Evolutionary conservation across 140 eudicot genomes (phyloP), one percentile per base, ranked within the genome.

Genomic region (Ambrosia hybrid): DNA sequence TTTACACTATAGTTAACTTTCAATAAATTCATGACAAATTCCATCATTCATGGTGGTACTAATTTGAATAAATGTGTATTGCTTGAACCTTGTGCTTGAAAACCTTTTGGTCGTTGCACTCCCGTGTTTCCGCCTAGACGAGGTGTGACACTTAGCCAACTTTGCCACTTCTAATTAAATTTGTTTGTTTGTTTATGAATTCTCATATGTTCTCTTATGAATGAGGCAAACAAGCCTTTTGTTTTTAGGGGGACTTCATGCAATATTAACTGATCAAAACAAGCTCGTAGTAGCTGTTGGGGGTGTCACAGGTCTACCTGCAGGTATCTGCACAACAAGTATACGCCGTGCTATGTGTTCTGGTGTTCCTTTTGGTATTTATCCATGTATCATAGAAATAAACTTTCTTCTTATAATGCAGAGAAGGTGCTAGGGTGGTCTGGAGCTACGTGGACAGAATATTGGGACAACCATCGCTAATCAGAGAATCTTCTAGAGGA

Each of bases 361-460:
- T 15, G 26, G 62, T 5, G 3, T 21, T 21, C 26, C 26, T 21
- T 21, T 21, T 21, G 1, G 9, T 26, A 58, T 37, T 62, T 36
- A 5, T 36, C 0, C 6, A 37, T 37, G 30, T 37, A 36, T 12
- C 30, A 4, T 13, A 34, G 5, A 4, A 10, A 5, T 34, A 34
- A 60, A 11, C 10, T 33, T 37, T 72, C 8, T 30, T 45, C 8
- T 52, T 51, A 53, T 37, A 9, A 71, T 81, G 78, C 85, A 94
- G 99, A 80, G 99, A 94, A 91, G 99, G 99, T 21, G 97, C 99
- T 46, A 83, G 92, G 83, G 99, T 94, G n/a, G 82, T 94, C 9
- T 94, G 99, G 99, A 83, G 96, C 66, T 91, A 94, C 41, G 99
- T 91, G 56, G 97, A 94, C 90, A 84, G 97, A 74, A 94, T 94